phyloP scores from a whole-genome alignment of 306 rosid genomes.

The Trichosanthes cucumerina region DNA sequence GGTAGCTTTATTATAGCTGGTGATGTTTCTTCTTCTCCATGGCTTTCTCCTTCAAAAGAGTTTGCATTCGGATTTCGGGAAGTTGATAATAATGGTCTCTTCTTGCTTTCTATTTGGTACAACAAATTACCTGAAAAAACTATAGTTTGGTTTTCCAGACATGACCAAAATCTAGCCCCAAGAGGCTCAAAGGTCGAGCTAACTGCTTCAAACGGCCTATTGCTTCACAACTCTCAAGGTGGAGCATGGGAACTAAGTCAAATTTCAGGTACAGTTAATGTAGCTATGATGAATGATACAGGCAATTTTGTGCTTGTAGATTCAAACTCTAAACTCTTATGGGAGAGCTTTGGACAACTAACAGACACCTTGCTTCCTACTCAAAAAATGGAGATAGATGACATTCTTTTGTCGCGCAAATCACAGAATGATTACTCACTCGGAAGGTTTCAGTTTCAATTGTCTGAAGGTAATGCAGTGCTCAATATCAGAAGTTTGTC shows the following conservation, averaged over 20 bases:
- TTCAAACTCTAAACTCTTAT: background rate
- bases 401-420: conserved; percentile 16
- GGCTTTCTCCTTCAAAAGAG: conserved; percentile 17
- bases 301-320: conserved; percentile 18
- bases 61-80: conserved; percentile 48
- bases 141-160: conserved; percentile 31
- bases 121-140: conserved; percentile 26
- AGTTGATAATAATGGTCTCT: conserved; percentile 3
- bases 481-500: conserved; percentile 7
- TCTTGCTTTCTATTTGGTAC: conserved; percentile 42
- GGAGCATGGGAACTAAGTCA: background rate
- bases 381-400: conserved; percentile 8
- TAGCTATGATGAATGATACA: background rate
- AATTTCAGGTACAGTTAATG: background rate
- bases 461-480: conserved; percentile 15
- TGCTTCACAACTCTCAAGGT: conserved; percentile 6
- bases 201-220: background rate
- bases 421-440: conserved; percentile 15
- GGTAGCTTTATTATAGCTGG: background rate
- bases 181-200: background rate
- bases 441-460: conserved; percentile 17
- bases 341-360: conserved; percentile 20
- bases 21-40: background rate
- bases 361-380: conserved; percentile 27
- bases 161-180: background rate